Percentiles rank a stretch among this genome's conserved stretches.
Conservation (phyloP, 768 basidiomycete species). For the Xerocomellus amylosporus region DNA sequence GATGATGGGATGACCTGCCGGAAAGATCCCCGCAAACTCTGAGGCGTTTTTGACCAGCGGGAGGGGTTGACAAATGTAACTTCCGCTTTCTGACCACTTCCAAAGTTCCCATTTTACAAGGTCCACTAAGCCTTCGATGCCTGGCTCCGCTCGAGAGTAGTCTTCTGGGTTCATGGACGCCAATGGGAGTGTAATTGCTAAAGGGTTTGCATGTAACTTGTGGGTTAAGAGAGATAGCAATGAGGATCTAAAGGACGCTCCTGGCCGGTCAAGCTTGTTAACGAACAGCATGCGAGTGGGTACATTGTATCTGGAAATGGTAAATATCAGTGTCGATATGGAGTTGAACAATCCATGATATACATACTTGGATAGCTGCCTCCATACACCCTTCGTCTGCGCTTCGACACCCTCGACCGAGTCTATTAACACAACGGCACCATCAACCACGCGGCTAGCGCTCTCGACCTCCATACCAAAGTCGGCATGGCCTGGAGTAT, state of each 20-base stretch:
- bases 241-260: slow-evolving; percentile 74
- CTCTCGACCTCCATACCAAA: slow-evolving; percentile 98
- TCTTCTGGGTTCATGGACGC: slow-evolving; percentile 68
- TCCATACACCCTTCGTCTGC: slow-evolving; percentile 88
- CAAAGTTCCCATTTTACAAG: slow-evolving; percentile 82
- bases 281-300: slow-evolving; percentile 75
- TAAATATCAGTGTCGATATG: slow-evolving; percentile 2
- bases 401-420: slow-evolving; percentile 91
- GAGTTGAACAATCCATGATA: slow-evolving; percentile 14
- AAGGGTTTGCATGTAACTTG: slow-evolving; percentile 71
- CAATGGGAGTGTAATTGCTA: slow-evolving; percentile 68
- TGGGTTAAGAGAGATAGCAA: slow-evolving; percentile 71
- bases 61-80: slow-evolving; percentile 42
- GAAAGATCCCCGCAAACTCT: slow-evolving; percentile 42
- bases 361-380: slow-evolving; percentile 75
- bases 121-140: slow-evolving; percentile 81
- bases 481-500: slow-evolving; percentile 91
- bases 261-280: slow-evolving; percentile 86
- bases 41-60: slow-evolving; percentile 51
- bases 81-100: slow-evolving; percentile 63
- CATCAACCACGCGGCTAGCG: slow-evolving; percentile 86
- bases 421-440: slow-evolving; percentile 84
- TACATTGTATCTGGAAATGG: slow-evolving; percentile 64
- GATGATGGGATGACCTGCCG: slow-evolving; percentile 62
- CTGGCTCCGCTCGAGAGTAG: slow-evolving; percentile 74